A percentile compares a stretch with the other conserved stretches of the same genome.
phyloP scores from a whole-genome alignment of 2,329 filamentous ascomycete species.

The Endocalyx cinctus region DNA sequence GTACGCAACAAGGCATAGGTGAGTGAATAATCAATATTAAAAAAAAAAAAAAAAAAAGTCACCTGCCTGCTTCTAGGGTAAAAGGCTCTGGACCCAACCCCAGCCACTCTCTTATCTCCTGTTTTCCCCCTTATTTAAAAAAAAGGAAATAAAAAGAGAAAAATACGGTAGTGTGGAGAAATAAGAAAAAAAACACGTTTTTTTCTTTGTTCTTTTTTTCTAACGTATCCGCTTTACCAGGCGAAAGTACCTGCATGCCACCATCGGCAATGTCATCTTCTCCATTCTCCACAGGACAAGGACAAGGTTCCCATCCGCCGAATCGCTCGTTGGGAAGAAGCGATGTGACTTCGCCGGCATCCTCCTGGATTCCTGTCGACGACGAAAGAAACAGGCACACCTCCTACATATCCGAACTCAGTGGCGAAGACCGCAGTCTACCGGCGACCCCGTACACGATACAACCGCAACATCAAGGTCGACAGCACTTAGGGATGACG shows the following conservation, averaged over 20 bases:
- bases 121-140: too few species aligned
- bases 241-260: neutral
- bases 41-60: neutral
- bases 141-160: too few species aligned
- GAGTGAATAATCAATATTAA: neutral
- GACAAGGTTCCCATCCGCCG: neutral
- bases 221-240: neutral
- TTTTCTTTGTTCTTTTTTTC: neutral
- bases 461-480: too few species aligned
- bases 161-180: too few species aligned
- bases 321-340: neutral
- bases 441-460: too few species aligned
- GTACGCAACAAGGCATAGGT: neutral
- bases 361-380: too few species aligned
- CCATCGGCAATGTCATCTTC: neutral
- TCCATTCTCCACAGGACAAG: neutral
- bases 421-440: neutral
- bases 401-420: conserved; percentile 4
- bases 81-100: too few species aligned
- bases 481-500: too few species aligned
- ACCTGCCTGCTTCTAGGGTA: too few species aligned
- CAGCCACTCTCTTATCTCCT: too few species aligned
- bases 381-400: conserved; percentile 2
- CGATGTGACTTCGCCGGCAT: neutral
- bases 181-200: neutral